These are phyloP conservation scores for Curvularia eragrostidis DNA, from an alignment of 2,329 filamentous ascomycete species.

Conservation along the genomic window DNA sequence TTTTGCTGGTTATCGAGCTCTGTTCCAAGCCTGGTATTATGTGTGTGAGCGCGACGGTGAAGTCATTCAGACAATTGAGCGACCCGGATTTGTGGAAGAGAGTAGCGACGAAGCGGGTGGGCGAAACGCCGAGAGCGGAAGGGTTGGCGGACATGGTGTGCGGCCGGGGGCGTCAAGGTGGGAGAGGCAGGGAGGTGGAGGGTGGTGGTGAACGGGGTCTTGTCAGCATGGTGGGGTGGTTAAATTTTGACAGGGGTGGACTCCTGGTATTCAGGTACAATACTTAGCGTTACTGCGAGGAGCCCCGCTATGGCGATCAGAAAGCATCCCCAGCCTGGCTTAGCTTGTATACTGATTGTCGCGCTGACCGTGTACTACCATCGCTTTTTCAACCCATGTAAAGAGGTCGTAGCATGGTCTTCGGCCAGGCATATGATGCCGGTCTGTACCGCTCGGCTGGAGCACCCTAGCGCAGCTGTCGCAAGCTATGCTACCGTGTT, in stretches of 20 bases:
- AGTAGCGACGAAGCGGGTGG: constrained; percentile 44
- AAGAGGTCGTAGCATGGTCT: neutral
- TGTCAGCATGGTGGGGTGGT: neutral
- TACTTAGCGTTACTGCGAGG: neutral
- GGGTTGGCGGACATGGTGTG: constrained; percentile 26
- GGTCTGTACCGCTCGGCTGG: neutral
- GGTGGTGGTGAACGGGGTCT: neutral
- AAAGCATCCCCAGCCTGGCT: neutral
- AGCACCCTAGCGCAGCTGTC: neutral
- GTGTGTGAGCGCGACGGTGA: constrained; percentile 59
- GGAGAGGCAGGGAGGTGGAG: neutral
- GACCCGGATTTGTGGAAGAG: constrained; percentile 49
- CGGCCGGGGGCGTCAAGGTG: neutral
- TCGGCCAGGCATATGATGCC: neutral
- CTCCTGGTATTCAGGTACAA: neutral
- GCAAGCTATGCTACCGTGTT: neutral
- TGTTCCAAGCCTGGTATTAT: constrained; percentile 59
- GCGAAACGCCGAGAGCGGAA: constrained; percentile 27
- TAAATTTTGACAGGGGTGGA: constrained; percentile 13
- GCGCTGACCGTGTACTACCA: neutral
- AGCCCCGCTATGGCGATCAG: neutral
- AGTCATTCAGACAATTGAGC: constrained; percentile 60
- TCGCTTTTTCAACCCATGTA: neutral
- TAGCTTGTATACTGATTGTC: neutral
- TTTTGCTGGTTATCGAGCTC: constrained; percentile 56